Base-by-base conservation (phyloP, 1,139 yeast genomes). In the Kodamaea alishanica region DNA sequence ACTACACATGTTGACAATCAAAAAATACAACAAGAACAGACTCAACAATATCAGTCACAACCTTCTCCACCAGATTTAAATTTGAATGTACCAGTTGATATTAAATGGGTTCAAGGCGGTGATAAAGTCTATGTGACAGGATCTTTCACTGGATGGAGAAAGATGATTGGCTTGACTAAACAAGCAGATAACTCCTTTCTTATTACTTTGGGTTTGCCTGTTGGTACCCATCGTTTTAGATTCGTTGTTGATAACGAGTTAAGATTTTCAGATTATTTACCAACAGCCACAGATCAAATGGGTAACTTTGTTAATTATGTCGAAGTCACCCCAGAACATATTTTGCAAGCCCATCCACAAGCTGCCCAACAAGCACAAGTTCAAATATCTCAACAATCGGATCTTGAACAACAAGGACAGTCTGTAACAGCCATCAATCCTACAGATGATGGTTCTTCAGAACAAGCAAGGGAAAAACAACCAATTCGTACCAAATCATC, bases 81-180 rank as follows among this genome's bases (percentile, higher is more conserved):
- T 35, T 49, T 59, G 6, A 64, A 82, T 30, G 73, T 87, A 28
- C 88, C 95, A 0, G 84, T 90, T 1, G 89, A 84, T 42, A 83
- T 92, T 39, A 81, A 79, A 50, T 92, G 98, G 98, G 82, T 81
- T 15, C 96, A 90, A 61, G 97, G 97, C 8, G 97, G 97, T 44
- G 78, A 78, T 38, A 86, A 86, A 54, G 97, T 92, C 1, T 71
- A 71, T 47, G 75, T 71, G 4, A 71, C 77, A 8, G 77, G 77
- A 2, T 68, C 75, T 4, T 71, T 71, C 47, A 71, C 77, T 1
- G 75, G 74, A 4, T 71, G 77, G 77, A 59, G 75, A 42, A 71
- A 71, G 47, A 71, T 71, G 77, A 70, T 71, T 46, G 75, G 77
- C 2, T 62, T 71, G 41, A 71, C 75, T 26, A 77, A 75, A 46